These are phyloP conservation scores for Alternaria sp. DNA, from an alignment of 2,329 filamentous ascomycete species.

Conservation along the genomic window DNA sequence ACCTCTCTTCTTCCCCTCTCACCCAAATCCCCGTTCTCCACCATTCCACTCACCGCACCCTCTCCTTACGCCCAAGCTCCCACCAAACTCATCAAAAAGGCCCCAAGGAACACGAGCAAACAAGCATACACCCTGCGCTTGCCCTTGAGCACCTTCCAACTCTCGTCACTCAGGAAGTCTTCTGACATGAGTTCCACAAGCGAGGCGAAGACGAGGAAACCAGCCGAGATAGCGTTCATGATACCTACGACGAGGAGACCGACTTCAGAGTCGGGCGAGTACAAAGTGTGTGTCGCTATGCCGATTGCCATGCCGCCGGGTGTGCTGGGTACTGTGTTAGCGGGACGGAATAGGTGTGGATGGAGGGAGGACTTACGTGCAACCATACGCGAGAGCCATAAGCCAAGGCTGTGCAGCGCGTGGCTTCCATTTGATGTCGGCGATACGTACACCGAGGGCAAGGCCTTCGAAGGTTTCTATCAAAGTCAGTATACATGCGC, in stretches of 20 bases:
- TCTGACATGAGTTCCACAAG: constrained; percentile 84
- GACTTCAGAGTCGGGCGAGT: constrained; percentile 77
- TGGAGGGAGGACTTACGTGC: constrained; percentile 34
- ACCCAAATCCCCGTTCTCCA: neutral
- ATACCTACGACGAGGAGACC: constrained; percentile 83
- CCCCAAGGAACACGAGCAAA: constrained; percentile 67
- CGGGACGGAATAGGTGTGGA: neutral
- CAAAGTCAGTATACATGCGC: neutral
- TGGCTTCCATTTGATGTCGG: constrained; percentile 66
- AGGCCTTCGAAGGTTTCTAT: constrained; percentile 82
- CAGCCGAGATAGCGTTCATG: constrained; percentile 85
- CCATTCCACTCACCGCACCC: neutral
- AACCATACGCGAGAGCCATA: constrained; percentile 78
- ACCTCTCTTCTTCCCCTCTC: neutral
- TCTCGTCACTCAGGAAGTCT: constrained; percentile 80
- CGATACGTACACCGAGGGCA: constrained; percentile 83
- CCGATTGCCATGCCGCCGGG: constrained; percentile 86
- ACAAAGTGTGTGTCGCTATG: constrained; percentile 76
- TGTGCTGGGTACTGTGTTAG: constrained; percentile 53
- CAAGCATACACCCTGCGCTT: constrained; percentile 68
- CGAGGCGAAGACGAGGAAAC: constrained; percentile 80
- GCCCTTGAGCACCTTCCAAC: constrained; percentile 70
- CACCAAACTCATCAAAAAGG: constrained; percentile 72
- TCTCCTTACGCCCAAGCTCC: constrained; percentile 69
- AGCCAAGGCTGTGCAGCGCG: constrained; percentile 60